Percentiles rank a stretch among this genome's conserved stretches.
Evolutionary conservation across 2,329 filamentous ascomycete genomes (phyloP).

Genomic region (Colletotrichum sp.): DNA sequence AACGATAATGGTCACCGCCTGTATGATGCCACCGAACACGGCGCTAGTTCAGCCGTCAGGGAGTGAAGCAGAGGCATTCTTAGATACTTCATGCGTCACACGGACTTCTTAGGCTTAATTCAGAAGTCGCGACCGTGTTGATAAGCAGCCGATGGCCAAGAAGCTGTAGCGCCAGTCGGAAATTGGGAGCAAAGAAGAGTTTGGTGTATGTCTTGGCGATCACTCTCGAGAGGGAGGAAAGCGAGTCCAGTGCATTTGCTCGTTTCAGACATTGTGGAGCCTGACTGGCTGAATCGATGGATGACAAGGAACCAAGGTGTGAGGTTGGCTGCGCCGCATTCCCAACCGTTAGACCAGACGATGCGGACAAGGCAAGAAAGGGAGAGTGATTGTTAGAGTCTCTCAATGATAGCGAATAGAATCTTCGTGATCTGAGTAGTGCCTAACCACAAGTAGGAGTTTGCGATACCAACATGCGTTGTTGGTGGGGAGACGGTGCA

Average conservation of each 20-base stretch:
- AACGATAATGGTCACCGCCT: background rate
- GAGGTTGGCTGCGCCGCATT: background rate
- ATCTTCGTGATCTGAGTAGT: background rate
- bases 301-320: background rate
- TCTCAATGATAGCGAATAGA: background rate
- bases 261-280: background rate
- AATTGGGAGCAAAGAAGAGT: background rate
- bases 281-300: background rate
- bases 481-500: background rate
- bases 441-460: background rate
- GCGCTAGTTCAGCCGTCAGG: background rate
- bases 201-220: background rate
- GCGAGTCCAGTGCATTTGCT: background rate
- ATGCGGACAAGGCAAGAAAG: background rate
- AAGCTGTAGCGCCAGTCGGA: background rate
- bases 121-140: background rate
- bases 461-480: background rate
- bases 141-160: background rate
- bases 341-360: background rate
- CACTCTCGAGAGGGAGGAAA: background rate
- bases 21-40: background rate
- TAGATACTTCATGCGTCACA: background rate
- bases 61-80: background rate
- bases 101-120: background rate
- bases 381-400: background rate